Conservation (phyloP, 2,329 filamentous ascomycete genomes). For the Colletotrichum sp. region DNA sequence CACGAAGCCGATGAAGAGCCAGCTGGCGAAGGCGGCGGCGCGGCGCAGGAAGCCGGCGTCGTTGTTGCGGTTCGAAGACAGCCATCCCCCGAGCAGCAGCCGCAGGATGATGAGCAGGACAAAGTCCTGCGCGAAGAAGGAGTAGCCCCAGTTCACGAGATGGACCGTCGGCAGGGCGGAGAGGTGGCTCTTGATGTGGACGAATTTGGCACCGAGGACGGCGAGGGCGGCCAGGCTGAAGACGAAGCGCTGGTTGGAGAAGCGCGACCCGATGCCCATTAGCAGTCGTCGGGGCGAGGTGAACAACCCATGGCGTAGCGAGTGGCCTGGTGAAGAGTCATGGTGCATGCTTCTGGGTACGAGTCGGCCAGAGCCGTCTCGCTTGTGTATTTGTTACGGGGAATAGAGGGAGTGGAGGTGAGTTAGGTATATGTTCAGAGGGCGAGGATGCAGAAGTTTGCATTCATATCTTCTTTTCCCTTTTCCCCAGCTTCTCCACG, state of each 20-base stretch:
- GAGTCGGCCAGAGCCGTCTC: not conserved
- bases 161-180: constrained; percentile 32
- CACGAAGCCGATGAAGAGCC: constrained; percentile 21
- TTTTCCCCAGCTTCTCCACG: not conserved
- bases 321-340: not conserved
- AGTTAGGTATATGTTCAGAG: not conserved
- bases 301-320: not conserved
- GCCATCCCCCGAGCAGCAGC: constrained; percentile 32
- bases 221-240: constrained; percentile 36
- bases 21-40: not conserved
- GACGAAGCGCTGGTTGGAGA: constrained; percentile 28
- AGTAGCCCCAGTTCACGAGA: constrained; percentile 34
- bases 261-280: not conserved
- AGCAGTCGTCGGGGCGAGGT: not conserved
- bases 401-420: not conserved
- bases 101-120: constrained; percentile 35
- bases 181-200: constrained; percentile 36
- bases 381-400: not conserved
- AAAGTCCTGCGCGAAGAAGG: constrained; percentile 40
- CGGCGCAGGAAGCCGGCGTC: constrained; percentile 11
- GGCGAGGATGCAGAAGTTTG: not conserved
- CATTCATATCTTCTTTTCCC: not conserved
- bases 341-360: not conserved
- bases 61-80: not conserved
- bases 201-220: constrained; percentile 33